A percentile compares a stretch with the other conserved stretches of the same genome.
phyloP scores from a whole-genome alignment of 1,139 yeast genomes.

The Diutina catenulata region DNA sequence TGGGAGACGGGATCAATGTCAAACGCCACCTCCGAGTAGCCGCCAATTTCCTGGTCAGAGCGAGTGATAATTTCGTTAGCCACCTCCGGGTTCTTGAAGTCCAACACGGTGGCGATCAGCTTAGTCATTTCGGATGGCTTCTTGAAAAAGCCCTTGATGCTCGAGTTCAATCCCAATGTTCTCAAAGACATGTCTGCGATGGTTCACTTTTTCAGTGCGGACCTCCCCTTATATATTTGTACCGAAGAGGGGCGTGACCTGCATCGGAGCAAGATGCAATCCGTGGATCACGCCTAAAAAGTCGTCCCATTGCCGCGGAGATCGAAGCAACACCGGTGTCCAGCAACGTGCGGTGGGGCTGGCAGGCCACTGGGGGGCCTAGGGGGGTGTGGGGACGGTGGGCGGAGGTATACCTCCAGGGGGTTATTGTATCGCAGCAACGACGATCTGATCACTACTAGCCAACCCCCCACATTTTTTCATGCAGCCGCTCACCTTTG shows the following conservation, averaged over 20 bases:
- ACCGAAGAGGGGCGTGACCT: neutral
- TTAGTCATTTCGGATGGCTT: conserved; percentile 19
- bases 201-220: neutral
- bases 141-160: conserved; percentile 26
- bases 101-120: conserved; percentile 24
- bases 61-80: conserved; percentile 40
- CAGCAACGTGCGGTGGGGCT: too few relatives aligned
- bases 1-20: conserved; percentile 21
- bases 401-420: too few relatives aligned
- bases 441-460: too few relatives aligned
- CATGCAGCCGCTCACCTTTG: too few relatives aligned
- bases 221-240: neutral
- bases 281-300: too few relatives aligned
- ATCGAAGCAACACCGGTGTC: too few relatives aligned
- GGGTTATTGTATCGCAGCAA: too few relatives aligned
- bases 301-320: too few relatives aligned
- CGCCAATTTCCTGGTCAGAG: conserved; percentile 68
- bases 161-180: conserved; percentile 29
- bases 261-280: neutral
- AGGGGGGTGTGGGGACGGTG: too few relatives aligned
- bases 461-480: too few relatives aligned
- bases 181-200: conserved; percentile 25
- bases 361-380: too few relatives aligned
- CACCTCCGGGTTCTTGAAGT: conserved; percentile 11
- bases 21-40: conserved; percentile 57